These are phyloP conservation scores for Cladosporium halotolerans DNA, from an alignment of 2,329 filamentous ascomycete genomes.

Conservation along the genomic window DNA sequence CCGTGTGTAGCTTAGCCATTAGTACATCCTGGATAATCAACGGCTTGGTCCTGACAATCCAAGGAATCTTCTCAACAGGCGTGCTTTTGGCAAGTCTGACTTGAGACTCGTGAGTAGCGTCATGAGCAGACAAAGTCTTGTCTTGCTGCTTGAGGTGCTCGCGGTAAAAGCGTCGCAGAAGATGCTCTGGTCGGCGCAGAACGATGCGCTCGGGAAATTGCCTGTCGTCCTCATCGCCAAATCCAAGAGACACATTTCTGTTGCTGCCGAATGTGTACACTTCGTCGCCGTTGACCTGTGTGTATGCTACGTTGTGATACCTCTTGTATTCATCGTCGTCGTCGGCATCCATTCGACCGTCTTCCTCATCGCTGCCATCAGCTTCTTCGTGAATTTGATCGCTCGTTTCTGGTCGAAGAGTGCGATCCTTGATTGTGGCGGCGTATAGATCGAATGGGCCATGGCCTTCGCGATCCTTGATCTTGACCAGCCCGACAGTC, in stretches of 20 bases:
- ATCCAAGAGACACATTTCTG: constrained; percentile 84
- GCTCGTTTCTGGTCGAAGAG: constrained; percentile 42
- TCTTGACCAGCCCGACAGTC: constrained; percentile 75
- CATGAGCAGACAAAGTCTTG: constrained; percentile 34
- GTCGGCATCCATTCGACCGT: constrained; percentile 48
- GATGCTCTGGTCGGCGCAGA: constrained; percentile 68
- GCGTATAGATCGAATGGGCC: constrained; percentile 92
- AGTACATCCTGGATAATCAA: constrained; percentile 73
- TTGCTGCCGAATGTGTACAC: constrained; percentile 94
- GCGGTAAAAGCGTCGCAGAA: constrained; percentile 66
- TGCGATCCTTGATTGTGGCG: constrained; percentile 74
- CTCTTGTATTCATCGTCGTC: constrained; percentile 37
- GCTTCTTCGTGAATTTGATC: constrained; percentile 27
- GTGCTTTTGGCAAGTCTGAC: constrained; percentile 19
- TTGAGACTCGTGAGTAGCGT: constrained; percentile 22
- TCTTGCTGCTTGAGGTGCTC: constrained; percentile 52
- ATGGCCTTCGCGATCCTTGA: constrained; percentile 91
- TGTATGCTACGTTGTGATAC: constrained; percentile 15
- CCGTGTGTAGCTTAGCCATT: constrained; percentile 88
- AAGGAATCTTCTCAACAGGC: constrained; percentile 57
- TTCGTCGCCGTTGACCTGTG: constrained; percentile 63
- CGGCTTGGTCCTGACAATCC: constrained; percentile 63
- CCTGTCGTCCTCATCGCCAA: constrained; percentile 92
- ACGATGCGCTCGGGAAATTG: constrained; percentile 83
- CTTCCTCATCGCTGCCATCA: constrained; percentile 34